Conservation (phyloP, 306 rosid species). For the Ceratonia siliqua region DNA sequence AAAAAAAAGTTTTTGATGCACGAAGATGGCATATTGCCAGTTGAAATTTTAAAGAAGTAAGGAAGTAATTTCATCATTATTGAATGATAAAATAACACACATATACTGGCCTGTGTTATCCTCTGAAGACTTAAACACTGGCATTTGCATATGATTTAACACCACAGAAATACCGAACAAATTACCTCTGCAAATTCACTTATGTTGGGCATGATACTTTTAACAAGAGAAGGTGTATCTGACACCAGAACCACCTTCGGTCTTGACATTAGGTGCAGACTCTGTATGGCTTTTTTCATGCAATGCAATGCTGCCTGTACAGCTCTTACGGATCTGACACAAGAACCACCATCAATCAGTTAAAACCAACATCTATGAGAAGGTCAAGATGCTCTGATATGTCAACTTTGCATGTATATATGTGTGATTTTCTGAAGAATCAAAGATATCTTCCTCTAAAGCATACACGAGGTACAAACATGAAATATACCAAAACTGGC, state of each 20-base stretch:
- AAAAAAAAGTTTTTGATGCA: not conserved
- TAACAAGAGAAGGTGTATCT: slow-evolving; percentile 78
- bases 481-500: not conserved
- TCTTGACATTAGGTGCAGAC: slow-evolving; percentile 44
- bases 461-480: not conserved
- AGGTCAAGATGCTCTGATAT: not conserved
- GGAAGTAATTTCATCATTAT: not conserved
- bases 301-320: slow-evolving; percentile 78
- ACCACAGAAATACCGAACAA: slow-evolving; percentile 22
- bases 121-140: not conserved
- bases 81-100: not conserved
- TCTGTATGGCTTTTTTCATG: slow-evolving; percentile 53
- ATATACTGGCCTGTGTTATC: slow-evolving; percentile 6
- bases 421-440: slow-evolving; percentile 5
- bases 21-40: not conserved
- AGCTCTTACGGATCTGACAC: slow-evolving; percentile 76
- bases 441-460: not conserved
- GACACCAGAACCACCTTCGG: slow-evolving; percentile 87
- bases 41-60: not conserved
- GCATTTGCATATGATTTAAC: slow-evolving; percentile 4
- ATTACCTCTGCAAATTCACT: slow-evolving; percentile 85
- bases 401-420: not conserved
- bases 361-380: not conserved
- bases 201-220: slow-evolving; percentile 55
- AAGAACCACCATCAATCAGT: slow-evolving; percentile 35